These are phyloP conservation scores for Termitomyces eurrhizus DNA, from an alignment of 768 basidiomycete species.

Conservation along the genomic window DNA sequence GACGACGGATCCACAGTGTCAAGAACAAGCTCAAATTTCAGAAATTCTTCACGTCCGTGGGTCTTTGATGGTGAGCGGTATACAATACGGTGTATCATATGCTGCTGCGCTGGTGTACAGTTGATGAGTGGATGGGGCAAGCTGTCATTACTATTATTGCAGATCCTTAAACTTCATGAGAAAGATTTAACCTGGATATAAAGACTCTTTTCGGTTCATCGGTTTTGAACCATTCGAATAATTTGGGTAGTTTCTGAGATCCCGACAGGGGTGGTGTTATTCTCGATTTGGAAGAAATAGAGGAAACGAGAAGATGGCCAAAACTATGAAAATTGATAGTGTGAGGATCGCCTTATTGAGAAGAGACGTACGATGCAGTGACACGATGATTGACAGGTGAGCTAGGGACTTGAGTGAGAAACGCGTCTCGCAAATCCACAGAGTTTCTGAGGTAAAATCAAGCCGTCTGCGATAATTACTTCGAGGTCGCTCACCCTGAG, in stretches of 20 bases:
- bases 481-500: constrained; percentile 24
- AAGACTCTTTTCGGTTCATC: constrained; percentile 33
- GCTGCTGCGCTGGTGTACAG: constrained; percentile 26
- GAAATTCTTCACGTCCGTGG: constrained; percentile 13
- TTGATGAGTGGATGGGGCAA: constrained; percentile 32
- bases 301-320: constrained; percentile 56
- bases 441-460: constrained; percentile 2
- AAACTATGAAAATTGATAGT: constrained; percentile 34
- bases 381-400: constrained; percentile 16
- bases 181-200: constrained; percentile 41
- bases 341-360: not conserved
- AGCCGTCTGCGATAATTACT: not conserved
- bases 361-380: constrained; percentile 37
- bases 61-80: constrained; percentile 35
- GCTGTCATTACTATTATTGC: constrained; percentile 22
- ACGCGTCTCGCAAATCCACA: constrained; percentile 9
- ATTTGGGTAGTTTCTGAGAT: constrained; percentile 32
- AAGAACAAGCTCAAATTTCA: constrained; percentile 40
- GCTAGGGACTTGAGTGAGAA: constrained; percentile 7
- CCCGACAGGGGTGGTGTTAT: constrained; percentile 49
- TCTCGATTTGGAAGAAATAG: constrained; percentile 27
- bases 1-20: constrained; percentile 6
- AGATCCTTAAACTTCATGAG: not conserved
- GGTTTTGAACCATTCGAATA: constrained; percentile 42
- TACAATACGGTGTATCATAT: constrained; percentile 41